These are phyloP conservation scores for Aspergillus sp. DNA, from an alignment of 2,329 filamentous ascomycete species.

Conservation along the genomic window DNA sequence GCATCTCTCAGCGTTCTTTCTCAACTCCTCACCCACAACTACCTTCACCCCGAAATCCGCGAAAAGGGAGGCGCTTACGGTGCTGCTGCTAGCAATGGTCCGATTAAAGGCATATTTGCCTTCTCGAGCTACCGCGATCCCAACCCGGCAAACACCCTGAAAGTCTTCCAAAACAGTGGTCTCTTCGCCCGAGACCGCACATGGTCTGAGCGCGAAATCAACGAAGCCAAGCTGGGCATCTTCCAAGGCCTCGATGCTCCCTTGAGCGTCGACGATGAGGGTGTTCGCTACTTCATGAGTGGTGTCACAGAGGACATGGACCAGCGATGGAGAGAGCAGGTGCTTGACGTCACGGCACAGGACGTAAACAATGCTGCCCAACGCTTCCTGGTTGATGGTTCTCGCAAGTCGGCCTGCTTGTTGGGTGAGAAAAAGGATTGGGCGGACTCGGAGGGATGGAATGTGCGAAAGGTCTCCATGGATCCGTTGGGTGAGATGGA, in stretches of 20 bases:
- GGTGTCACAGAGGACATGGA: constrained; percentile 85
- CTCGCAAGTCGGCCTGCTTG: constrained; percentile 57
- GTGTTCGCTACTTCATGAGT: constrained; percentile 74
- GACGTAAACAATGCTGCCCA: constrained; percentile 77
- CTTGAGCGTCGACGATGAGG: constrained; percentile 75
- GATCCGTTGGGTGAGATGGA: constrained; percentile 34
- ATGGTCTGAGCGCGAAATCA: constrained; percentile 78
- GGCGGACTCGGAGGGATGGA: constrained; percentile 62
- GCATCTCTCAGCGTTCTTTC: constrained; percentile 81
- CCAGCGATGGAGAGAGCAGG: constrained; percentile 69
- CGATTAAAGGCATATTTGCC: constrained; percentile 76
- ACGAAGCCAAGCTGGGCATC: constrained; percentile 90
- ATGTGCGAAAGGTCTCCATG: constrained; percentile 64
- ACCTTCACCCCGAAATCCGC: constrained; percentile 92
- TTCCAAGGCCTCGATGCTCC: constrained; percentile 92
- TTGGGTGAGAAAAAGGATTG: constrained; percentile 78
- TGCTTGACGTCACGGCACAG: constrained; percentile 75
- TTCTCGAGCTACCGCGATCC: constrained; percentile 97
- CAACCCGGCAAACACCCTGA: constrained; percentile 80
- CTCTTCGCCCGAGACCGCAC: constrained; percentile 70
- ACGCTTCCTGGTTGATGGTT: constrained; percentile 65
- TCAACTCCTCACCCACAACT: constrained; percentile 89
- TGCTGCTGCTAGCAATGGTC: constrained; percentile 74
- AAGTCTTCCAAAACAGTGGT: constrained; percentile 75
- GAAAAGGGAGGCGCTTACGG: constrained; percentile 97